These are phyloP conservation scores for Tricholoma sp. DNA, from an alignment of 768 basidiomycete species.

Conservation along the genomic window DNA sequence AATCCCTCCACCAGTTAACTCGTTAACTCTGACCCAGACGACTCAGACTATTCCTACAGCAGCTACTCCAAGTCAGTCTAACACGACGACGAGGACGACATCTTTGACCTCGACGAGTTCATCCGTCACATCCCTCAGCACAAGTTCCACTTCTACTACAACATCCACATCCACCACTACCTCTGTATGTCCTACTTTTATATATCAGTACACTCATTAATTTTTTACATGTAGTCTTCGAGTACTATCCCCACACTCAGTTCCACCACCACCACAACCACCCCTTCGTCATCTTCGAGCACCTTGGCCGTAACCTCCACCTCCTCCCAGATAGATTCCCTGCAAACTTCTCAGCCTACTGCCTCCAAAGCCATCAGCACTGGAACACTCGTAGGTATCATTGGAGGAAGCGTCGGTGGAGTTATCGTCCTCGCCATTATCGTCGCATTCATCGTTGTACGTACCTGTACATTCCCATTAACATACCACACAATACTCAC, in stretches of 20 bases:
- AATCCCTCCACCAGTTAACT: too few relatives aligned
- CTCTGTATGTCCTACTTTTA: not conserved
- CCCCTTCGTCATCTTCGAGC: not conserved
- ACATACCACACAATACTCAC: not conserved
- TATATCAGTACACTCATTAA: not conserved
- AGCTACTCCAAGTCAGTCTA: not conserved
- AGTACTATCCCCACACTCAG: not conserved
- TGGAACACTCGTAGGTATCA: constrained; percentile 21
- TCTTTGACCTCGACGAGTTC: not conserved
- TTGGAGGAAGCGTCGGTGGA: constrained; percentile 18
- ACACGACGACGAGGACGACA: not conserved
- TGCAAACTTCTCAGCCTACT: not conserved
- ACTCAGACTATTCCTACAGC: not conserved
- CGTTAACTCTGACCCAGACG: too few relatives aligned
- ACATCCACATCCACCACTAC: not conserved
- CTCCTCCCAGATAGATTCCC: not conserved
- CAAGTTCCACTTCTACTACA: not conserved
- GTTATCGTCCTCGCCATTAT: constrained; percentile 16
- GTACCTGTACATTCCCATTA: not conserved
- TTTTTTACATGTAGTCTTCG: not conserved
- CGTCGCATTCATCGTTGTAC: constrained; percentile 21
- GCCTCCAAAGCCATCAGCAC: constrained; percentile 12
- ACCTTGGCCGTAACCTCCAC: not conserved
- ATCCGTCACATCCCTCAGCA: not conserved
- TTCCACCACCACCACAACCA: constrained; percentile 2